phyloP scores from a whole-genome alignment of 441 rosid genomes.

The Adansonia grandidieri region DNA sequence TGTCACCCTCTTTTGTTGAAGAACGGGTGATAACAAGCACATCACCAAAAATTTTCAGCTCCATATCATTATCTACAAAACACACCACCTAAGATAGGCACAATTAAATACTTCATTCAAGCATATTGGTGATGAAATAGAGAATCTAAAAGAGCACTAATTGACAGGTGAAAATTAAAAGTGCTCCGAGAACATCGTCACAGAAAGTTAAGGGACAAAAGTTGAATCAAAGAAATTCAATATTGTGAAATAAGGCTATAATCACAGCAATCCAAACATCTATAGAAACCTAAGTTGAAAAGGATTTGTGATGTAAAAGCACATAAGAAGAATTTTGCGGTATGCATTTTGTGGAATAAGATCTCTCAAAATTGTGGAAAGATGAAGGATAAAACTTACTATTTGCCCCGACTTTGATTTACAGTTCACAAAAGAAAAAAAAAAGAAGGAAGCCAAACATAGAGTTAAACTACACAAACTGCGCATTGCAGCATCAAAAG shows the following conservation, averaged over 20 bases:
- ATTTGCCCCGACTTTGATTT: not conserved
- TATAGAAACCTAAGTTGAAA: conserved; percentile 14
- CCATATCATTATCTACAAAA: conserved; percentile 48
- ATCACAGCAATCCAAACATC: not conserved
- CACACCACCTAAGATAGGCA: conserved; percentile 62
- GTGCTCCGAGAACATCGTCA: conserved; percentile 8
- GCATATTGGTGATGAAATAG: not conserved
- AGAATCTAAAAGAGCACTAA: not conserved
- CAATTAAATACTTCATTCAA: conserved; percentile 16
- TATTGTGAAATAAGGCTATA: conserved; percentile 7
- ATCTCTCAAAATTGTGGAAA: not conserved
- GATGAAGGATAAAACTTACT: not conserved
- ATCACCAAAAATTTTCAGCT: conserved; percentile 40
- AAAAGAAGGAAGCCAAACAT: not conserved
- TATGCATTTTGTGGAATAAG: not conserved
- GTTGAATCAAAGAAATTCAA: conserved; percentile 8
- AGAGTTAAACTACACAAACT: not conserved
- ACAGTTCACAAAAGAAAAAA: not conserved
- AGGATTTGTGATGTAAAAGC: not conserved
- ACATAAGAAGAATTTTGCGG: not conserved
- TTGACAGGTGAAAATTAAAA: conserved; percentile 13
- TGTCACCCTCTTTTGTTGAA: conserved; percentile 40
- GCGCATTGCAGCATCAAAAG: not conserved
- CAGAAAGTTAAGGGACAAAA: not conserved
- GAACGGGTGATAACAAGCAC: conserved; percentile 59